Conservation (phyloP, 495 filamentous ascomycete species). For the Apiosordaria backusii region DNA sequence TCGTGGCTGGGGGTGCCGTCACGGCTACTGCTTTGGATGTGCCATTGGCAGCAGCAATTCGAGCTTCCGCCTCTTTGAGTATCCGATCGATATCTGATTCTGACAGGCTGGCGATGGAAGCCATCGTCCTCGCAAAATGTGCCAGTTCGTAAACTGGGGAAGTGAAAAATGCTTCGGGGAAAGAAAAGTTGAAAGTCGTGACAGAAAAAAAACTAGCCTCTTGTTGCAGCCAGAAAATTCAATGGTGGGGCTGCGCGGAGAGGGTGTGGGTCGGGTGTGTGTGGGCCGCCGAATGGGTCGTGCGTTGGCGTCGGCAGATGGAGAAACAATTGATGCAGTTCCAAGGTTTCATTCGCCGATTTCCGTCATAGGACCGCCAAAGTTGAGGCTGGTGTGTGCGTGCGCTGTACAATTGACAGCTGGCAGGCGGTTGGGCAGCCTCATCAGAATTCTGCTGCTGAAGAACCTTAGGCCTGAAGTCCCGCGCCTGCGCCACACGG, state of each 20-base stretch:
- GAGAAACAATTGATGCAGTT: slow-evolving; percentile 24
- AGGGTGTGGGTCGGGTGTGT: background rate
- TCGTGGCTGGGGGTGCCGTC: background rate
- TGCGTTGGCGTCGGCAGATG: slow-evolving; percentile 15
- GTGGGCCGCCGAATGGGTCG: slow-evolving; percentile 7
- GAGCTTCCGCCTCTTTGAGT: slow-evolving; percentile 32
- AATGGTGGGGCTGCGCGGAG: slow-evolving; percentile 1
- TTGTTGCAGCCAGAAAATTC: background rate
- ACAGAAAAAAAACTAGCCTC: slow-evolving; percentile 3
- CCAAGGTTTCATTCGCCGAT: slow-evolving; percentile 17
- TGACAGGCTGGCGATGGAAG: slow-evolving; percentile 25
- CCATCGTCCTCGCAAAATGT: background rate
- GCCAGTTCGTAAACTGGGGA: slow-evolving; percentile 4
- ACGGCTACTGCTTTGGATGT: slow-evolving; percentile 14
- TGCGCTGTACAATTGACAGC: slow-evolving; percentile 20
- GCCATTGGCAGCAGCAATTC: slow-evolving; percentile 26
- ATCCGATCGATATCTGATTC: slow-evolving; percentile 33
- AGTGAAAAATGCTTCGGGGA: slow-evolving; percentile 3
- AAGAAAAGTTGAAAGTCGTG: background rate
- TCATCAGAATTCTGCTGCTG: slow-evolving; percentile 11
- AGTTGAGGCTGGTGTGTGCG: slow-evolving; percentile 36
- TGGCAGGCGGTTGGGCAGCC: slow-evolving; percentile 32
- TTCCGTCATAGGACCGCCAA: slow-evolving; percentile 27
- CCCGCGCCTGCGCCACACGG: slow-evolving; percentile 23
- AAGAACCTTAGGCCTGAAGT: slow-evolving; percentile 1